Base-by-base conservation (phyloP, 2,329 filamentous ascomycete species). In the Pestalotiopsis sp. region DNA sequence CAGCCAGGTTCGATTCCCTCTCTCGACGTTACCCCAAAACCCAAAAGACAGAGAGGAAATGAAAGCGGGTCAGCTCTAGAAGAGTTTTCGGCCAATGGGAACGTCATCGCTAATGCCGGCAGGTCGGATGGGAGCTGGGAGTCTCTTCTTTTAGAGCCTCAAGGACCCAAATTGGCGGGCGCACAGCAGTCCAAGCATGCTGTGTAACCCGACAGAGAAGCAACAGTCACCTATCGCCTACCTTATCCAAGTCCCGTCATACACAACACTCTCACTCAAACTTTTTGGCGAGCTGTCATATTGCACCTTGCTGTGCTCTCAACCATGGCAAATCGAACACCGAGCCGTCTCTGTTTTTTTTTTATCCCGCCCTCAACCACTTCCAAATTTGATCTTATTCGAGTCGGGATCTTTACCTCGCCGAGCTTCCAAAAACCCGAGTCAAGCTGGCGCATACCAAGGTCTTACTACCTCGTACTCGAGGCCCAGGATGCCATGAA, bases 21-120 rank as follows among this genome's bases (percentile, higher is more conserved):
- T 45, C 49, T 45, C 23, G 45, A 12, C n/a, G 36, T 41, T n/a
- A 3, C 45, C 45, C 45, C 45, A 23, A 52, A 52, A 52, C 45
- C 45, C 45, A 52, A 52, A 52, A 52, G 45, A 36, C 45, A n/a
- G 57, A 66, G 64, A 66, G 64, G 57, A 66, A 66, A 66, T 61
- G 64, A 66, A 39, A 66, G 64, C 58, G 64, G 64, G 49, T 59
- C 52, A 5, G 36, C 20, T 66, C 64, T 61, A 27, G 57, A 66
- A 66, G 60, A 61, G 9, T 49, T 66, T 66, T 60, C 31, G 55
- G 41, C 64, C 64, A 66, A 59, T 66, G 17, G 41, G 31, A 31
- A 60, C n/a, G 6, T 23, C 17, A 23, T n/a, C 55, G 36, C 36
- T 38, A 72, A 71, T 71, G 71, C 71, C 52, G 64, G 63, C 63